These are phyloP conservation scores for Musa schizocarpa DNA, from an alignment of 176 grass and related monocot genomes.

Conservation along the genomic window DNA sequence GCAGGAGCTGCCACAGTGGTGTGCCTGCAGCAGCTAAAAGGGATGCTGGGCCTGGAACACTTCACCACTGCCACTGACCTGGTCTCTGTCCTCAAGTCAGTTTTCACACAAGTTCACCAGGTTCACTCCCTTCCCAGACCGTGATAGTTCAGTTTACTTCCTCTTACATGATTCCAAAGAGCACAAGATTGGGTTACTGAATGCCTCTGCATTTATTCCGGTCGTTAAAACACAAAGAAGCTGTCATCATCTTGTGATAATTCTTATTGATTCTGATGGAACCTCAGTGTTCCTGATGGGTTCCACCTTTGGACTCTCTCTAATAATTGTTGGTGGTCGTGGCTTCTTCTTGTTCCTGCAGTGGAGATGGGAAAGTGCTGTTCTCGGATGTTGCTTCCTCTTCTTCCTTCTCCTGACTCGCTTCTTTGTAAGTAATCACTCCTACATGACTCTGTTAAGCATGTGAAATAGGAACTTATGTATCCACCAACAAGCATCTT, in stretches of 20 bases:
- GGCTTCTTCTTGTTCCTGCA: conserved; percentile 24
- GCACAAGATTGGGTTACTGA: too few species aligned
- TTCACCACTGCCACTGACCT: conserved; percentile 83
- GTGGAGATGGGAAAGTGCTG: conserved; percentile 91
- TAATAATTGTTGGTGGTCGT: not conserved
- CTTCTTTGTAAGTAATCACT: conserved; percentile 58
- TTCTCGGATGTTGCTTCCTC: conserved; percentile 78
- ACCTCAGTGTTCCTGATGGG: too few species aligned
- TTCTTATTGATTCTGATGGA: too few species aligned
- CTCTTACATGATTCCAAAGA: too few species aligned
- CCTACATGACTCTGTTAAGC: too few species aligned
- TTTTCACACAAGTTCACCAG: conserved; percentile 78
- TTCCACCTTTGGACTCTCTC: not conserved
- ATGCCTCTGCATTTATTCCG: too few species aligned
- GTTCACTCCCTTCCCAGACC: conserved; percentile 9
- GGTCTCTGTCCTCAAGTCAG: conserved; percentile 76
- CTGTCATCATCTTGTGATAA: too few species aligned
- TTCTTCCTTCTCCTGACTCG: conserved; percentile 88
- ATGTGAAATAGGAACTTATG: too few species aligned
- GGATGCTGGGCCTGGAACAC: conserved; percentile 60
- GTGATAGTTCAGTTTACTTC: too few species aligned
- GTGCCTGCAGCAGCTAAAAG: conserved; percentile 92
- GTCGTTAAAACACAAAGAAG: too few species aligned
- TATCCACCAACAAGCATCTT: too few species aligned
- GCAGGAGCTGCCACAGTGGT: conserved; percentile 88